Conservation (phyloP, 2,329 filamentous ascomycete genomes). For the Onygenales sp. region DNA sequence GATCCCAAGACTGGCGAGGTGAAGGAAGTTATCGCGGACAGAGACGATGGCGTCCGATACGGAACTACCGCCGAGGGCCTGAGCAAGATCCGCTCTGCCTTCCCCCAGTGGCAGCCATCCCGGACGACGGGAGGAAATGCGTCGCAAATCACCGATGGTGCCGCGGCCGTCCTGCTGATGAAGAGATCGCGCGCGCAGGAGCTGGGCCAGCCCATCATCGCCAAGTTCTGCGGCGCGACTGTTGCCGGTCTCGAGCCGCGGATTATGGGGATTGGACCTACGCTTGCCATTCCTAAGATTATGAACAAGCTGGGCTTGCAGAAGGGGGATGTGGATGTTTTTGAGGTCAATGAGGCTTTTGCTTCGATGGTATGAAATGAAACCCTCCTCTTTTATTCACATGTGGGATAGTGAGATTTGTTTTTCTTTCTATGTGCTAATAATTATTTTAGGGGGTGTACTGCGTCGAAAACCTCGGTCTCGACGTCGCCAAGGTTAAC, state of each 20-base stretch:
- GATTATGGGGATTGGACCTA: constrained; percentile 88
- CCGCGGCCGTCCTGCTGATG: constrained; percentile 86
- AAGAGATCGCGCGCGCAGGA: constrained; percentile 74
- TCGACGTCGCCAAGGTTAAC: constrained; percentile 79
- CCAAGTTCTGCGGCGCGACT: constrained; percentile 77
- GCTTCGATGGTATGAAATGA: constrained; percentile 45
- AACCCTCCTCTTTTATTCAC: not conserved
- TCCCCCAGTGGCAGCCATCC: constrained; percentile 64
- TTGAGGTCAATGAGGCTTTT: constrained; percentile 74
- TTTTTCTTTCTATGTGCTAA: too few species aligned
- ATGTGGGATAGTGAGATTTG: too few species aligned
- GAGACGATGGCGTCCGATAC: constrained; percentile 74
- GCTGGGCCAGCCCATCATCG: constrained; percentile 74
- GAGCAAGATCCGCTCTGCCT: constrained; percentile 74
- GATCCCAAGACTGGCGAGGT: constrained; percentile 81
- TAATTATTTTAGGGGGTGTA: constrained; percentile 61
- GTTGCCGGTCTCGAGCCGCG: constrained; percentile 78
- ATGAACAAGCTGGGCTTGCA: constrained; percentile 69
- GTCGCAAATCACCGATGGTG: constrained; percentile 84
- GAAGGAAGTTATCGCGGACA: constrained; percentile 65
- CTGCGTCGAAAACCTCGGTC: constrained; percentile 73
- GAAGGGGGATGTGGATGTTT: constrained; percentile 30
- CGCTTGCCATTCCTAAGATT: constrained; percentile 83
- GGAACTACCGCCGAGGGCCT: constrained; percentile 76
- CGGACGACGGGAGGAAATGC: constrained; percentile 89